Percentiles rank a stretch among this genome's conserved stretches.
Evolutionary conservation across 2,329 filamentous ascomycete genomes (phyloP).

Genomic region (Botrytis galanthina): DNA sequence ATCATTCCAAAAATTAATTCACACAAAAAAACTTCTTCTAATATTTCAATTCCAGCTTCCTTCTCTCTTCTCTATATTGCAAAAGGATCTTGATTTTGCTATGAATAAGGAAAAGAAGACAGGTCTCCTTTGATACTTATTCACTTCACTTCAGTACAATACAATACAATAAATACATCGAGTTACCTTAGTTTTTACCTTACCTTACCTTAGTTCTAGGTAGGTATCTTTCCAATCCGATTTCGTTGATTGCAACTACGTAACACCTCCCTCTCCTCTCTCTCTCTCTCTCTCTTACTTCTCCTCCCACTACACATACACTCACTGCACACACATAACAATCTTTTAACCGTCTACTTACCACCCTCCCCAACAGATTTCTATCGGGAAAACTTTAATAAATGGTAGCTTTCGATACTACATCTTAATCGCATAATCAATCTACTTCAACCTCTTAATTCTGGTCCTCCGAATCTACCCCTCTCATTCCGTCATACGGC

Average conservation of each 20-base stretch:
- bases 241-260: neutral
- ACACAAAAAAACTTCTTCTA: neutral
- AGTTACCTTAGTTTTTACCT: neutral
- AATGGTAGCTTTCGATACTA: neutral
- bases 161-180: neutral
- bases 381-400: neutral
- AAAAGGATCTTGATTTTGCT: neutral
- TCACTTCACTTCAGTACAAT: neutral
- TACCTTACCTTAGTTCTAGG: neutral
- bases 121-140: neutral
- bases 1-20: neutral
- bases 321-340: neutral
- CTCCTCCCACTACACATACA: neutral
- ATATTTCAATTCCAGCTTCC: neutral
- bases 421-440: constrained; percentile 7
- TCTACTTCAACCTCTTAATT: neutral
- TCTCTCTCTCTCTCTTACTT: neutral
- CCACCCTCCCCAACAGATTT: neutral
- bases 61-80: neutral
- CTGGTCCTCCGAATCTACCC: neutral
- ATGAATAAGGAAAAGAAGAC: neutral
- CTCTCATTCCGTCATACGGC: constrained; percentile 1
- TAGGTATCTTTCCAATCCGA: neutral
- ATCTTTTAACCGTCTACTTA: neutral
- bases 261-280: neutral